These are phyloP conservation scores for Lasiosphaeris hirsuta DNA, from an alignment of 495 filamentous ascomycete species.

Conservation along the genomic window DNA sequence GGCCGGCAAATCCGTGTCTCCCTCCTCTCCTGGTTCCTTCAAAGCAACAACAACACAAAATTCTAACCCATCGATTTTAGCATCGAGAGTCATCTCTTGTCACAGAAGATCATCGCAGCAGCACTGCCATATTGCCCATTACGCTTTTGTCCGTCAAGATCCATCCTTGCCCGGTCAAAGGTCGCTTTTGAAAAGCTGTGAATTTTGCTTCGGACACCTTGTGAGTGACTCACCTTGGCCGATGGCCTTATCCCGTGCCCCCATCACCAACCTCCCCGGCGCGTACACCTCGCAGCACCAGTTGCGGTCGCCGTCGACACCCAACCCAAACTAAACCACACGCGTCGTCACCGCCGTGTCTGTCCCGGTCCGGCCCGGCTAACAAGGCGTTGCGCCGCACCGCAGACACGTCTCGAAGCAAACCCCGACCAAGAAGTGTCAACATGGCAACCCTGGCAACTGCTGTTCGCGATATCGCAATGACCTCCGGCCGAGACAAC, in stretches of 20 bases:
- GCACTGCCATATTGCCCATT: slow-evolving; percentile 41
- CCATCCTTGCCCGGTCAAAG: slow-evolving; percentile 38
- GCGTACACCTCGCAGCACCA: neutral
- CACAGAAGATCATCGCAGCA: slow-evolving; percentile 54
- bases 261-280: neutral
- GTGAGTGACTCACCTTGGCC: slow-evolving; percentile 39
- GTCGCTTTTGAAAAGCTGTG: slow-evolving; percentile 32
- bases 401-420: slow-evolving; percentile 49
- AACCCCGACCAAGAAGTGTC: slow-evolving; percentile 30
- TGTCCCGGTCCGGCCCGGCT: slow-evolving; percentile 8
- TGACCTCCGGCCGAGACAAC: slow-evolving; percentile 55
- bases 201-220: slow-evolving; percentile 28
- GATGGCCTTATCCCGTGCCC: neutral
- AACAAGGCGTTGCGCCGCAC: slow-evolving; percentile 24
- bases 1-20: slow-evolving; percentile 21
- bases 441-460: slow-evolving; percentile 61
- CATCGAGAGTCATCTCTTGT: slow-evolving; percentile 50
- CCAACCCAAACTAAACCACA: neutral
- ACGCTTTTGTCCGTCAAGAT: slow-evolving; percentile 33
- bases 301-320: neutral
- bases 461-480: slow-evolving; percentile 69
- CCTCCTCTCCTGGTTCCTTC: slow-evolving; percentile 33
- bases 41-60: slow-evolving; percentile 46
- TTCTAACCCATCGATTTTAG: slow-evolving; percentile 37
- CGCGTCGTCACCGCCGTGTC: slow-evolving; percentile 22